Evolutionary conservation across 257 asterid species (phyloP), one percentile per base, ranked within the genome.

Genomic region (Salvia rosmarinus): DNA sequence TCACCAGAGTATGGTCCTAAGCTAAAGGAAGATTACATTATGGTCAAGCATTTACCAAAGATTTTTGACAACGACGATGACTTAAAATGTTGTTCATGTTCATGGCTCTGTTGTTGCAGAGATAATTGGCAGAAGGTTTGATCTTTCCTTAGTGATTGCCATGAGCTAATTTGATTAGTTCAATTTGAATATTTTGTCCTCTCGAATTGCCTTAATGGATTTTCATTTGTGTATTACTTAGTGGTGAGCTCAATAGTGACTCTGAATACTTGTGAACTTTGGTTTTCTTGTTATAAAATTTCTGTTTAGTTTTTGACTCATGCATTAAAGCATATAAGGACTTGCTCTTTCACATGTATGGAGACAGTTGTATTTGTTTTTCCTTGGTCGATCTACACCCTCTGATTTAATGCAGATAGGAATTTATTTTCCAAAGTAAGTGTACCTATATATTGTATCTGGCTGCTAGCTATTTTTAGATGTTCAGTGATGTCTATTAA

Each of bases 71-170:
- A 59, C 28, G 83, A 65, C 13, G 84, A 84, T 43, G 86, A 75
- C 47, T 67, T 60, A 66, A 82, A 65, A 72, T 86, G 96, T 44
- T 88, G 96, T 78, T 80, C 91, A 42, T 87, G 96, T 57, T 85
- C 78, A 51, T 86, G 90, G 91, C 78, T 87, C 55, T 76, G 86
- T 79, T 92, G 98, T 70, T 92, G 96, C 83, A 86, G 89, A 83
- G 96, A 92, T 82, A 88, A 86, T 81, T 92, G 98, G 98, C 98
- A 92, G 78, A 94, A 91, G 98, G 98, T 93, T 60, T 39, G 54
- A 61, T 70, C 77, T 76, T 61, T 73, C 60, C 61, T 64, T 57
- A 37, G 50, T 50, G 60, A 68, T 57, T 42, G 16, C 71, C 69
- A 63, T 14, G 47, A 59, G 69, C 66, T 63, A 32, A 60, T 64